A percentile compares a stretch with the other conserved stretches of the same genome.
Evolutionary conservation across 2,329 filamentous ascomycete genomes (phyloP).

Genomic region (Xylariomycetidae sp.): DNA sequence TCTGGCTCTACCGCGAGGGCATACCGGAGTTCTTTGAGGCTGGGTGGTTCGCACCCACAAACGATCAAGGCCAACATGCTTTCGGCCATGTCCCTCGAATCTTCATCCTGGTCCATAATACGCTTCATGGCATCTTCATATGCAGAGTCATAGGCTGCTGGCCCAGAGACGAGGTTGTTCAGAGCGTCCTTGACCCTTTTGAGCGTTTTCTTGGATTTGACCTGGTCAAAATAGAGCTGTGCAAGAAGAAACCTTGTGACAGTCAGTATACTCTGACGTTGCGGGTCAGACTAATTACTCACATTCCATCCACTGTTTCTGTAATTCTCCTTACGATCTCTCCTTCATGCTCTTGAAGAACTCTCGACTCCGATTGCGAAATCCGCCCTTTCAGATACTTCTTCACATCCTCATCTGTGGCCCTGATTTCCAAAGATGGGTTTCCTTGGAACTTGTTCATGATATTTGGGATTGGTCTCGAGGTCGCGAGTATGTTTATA

Average conservation of each 20-base stretch:
- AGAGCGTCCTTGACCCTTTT: conserved; percentile 15
- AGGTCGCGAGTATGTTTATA: conserved; percentile 20
- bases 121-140: conserved; percentile 39
- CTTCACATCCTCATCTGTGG: conserved; percentile 25
- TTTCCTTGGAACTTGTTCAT: conserved; percentile 8
- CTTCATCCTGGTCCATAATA: conserved; percentile 33
- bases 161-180: not conserved
- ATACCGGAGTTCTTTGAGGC: conserved; percentile 32
- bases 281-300: conserved; percentile 12
- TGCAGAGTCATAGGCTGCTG: conserved; percentile 28
- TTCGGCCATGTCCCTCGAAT: conserved; percentile 31
- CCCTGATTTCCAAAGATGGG: conserved; percentile 26
- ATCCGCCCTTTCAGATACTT: conserved; percentile 22
- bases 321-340: conserved; percentile 19
- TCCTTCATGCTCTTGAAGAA: conserved; percentile 12
- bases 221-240: conserved; percentile 30
- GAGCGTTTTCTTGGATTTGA: conserved; percentile 27
- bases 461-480: conserved; percentile 18
- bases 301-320: conserved; percentile 28
- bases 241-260: conserved; percentile 34
- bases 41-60: conserved; percentile 30
- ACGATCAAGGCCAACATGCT: conserved; percentile 36
- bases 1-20: conserved; percentile 34
- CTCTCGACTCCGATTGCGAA: conserved; percentile 11
- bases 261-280: conserved; percentile 1